These are phyloP conservation scores for Agastache rugosa DNA, from an alignment of 257 asterid species.

Conservation along the genomic window DNA sequence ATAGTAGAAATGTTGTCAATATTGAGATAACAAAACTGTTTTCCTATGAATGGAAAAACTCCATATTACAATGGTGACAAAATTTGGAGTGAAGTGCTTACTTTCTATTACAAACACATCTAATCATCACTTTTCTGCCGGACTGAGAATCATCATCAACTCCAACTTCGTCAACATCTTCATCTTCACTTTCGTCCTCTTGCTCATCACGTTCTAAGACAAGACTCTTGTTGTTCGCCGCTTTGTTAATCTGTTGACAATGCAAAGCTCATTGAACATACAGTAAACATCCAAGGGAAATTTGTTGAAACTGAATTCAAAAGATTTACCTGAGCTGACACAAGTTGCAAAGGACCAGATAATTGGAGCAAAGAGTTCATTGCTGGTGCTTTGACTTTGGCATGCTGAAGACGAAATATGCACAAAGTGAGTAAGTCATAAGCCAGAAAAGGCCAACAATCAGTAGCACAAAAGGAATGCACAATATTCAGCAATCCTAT, in stretches of 20 bases:
- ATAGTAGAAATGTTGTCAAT: neutral
- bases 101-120: constrained; percentile 31
- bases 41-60: neutral
- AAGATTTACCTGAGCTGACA: constrained; percentile 76
- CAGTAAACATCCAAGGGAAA: neutral
- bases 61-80: constrained; percentile 23
- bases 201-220: constrained; percentile 41
- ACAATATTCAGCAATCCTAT: neutral
- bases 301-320: neutral
- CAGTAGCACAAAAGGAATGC: neutral
- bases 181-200: constrained; percentile 71
- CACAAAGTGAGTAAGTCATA: constrained; percentile 1
- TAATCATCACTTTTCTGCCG: constrained; percentile 68
- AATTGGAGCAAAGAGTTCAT: constrained; percentile 64
- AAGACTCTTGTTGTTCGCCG: constrained; percentile 39
- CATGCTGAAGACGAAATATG: constrained; percentile 54
- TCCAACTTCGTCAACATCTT: constrained; percentile 82
- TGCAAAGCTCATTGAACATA: neutral
- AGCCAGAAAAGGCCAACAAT: constrained; percentile 7
- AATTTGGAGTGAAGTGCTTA: constrained; percentile 24
- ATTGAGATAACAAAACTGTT: constrained; percentile 22
- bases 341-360: constrained; percentile 90
- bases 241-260: constrained; percentile 65
- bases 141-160: constrained; percentile 71
- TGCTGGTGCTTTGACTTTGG: constrained; percentile 63